Evolutionary conservation across 495 filamentous ascomycete species (phyloP), one percentile per base, ranked within the genome.

Genomic region (Haplographium delicatum): DNA sequence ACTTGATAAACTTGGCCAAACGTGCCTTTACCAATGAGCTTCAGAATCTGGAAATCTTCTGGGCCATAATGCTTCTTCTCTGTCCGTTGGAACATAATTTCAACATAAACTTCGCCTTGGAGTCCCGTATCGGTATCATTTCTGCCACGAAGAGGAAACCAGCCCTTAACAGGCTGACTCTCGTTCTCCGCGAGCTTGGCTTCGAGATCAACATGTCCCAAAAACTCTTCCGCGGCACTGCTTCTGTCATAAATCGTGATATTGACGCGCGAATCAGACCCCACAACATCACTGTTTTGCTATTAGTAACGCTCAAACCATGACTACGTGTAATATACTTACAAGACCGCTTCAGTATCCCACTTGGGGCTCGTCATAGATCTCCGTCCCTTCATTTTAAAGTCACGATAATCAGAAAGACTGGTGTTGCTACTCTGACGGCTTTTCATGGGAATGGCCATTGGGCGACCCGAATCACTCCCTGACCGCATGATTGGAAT

Each of bases 1-100:
- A 97, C 93, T 60, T 97, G 93, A 59, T 96, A 99, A 2, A 99
- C 93, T 67, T 99, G 94, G n/a, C 93, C 93, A 66, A 99, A 99
- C 0, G 94, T 99, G 62, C 89, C 93, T 69, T 95, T 97, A 33
- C 93, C 93, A 62, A 99, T 97, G 22, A 99, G 81, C 65, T 94
- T 91, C 51, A 98, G 69, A 48, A 97, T 90, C 57, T 91, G 79
- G 69, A 98, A 98, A 64, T 98, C 94, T 55, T 88, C 88, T n/a
- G 93, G 94, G 3, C 93, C 93, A 50, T 91, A 95, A 58, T 95
- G 88, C 68, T 82, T 90, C 73, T 87, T 89, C 37, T 93, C 89
- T n/a, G 83, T 88, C 63, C 84, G 82, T 60, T 96, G 88, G 63
- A 90, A 97, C 23, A 73, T 76, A 52, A 95, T 84, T 49, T 89